Percentiles rank a stretch among this genome's conserved stretches.
phyloP scores from a whole-genome alignment of 331 rosid species.

The Prunus yedoensis region DNA sequence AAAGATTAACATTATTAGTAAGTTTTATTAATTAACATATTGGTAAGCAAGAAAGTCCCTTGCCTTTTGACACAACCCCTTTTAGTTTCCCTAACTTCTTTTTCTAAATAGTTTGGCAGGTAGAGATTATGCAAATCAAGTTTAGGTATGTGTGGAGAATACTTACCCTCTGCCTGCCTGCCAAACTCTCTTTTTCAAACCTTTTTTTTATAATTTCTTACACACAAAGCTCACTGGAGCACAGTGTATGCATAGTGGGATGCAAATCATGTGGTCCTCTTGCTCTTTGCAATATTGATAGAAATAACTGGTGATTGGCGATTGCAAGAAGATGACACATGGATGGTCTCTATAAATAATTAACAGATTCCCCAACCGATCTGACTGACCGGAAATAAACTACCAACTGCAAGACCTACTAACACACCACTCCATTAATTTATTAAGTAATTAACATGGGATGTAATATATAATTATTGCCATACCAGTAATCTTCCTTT shows the following conservation, averaged over 20 bases:
- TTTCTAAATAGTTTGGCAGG: conserved; percentile 18
- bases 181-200: not conserved
- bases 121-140: conserved; percentile 26
- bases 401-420: conserved; percentile 38
- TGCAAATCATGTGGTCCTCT: conserved; percentile 53
- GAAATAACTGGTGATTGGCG: conserved; percentile 1
- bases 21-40: not conserved
- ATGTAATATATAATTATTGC: conserved; percentile 21
- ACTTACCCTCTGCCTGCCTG: not conserved
- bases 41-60: not conserved
- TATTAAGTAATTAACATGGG: conserved; percentile 19
- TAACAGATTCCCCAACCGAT: conserved; percentile 44
- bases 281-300: not conserved
- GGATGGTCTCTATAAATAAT: conserved; percentile 2
- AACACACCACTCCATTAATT: not conserved
- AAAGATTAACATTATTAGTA: not conserved
- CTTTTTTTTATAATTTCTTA: not conserved
- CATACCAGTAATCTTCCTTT: conserved; percentile 16
- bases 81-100: not conserved
- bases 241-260: conserved; percentile 42
- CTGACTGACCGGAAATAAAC: conserved; percentile 27
- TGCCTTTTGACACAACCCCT: not conserved
- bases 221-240: not conserved
- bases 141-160: conserved; percentile 26
- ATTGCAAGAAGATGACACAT: not conserved